Base-by-base conservation (phyloP, 768 basidiomycete species). In the Tremella fuciformis region DNA sequence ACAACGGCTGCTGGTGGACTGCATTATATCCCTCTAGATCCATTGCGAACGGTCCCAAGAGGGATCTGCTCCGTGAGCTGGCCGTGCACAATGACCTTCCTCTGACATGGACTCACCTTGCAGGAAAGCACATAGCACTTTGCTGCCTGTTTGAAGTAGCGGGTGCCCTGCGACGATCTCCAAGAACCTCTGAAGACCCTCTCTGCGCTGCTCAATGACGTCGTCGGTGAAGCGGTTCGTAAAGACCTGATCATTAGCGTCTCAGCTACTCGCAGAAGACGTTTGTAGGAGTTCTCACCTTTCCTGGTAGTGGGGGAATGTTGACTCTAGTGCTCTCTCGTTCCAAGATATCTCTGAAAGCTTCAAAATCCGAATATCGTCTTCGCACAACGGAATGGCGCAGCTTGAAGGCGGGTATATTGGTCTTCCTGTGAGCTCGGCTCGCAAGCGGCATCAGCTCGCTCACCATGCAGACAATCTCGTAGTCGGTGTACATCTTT, bases 401-500 rank as follows among this genome's bases (percentile, higher is more conserved):
- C 42, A 98, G 83, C 76, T 97, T 96, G 82, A 99, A 99, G 0
- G 94, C 94, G 34, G 93, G 96, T 68, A 98, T 99, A 78, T 98
- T 98, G 68, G 96, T 98, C 92, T 96, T 29, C n/a, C 34, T n/a
- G 21, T 41, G 46, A 47, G 24, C 2, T 47, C 13, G 13, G 51
- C 8, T 40, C 21, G n/a, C 15, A 16, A 7, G 1, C 37, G 42
- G 44, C 41, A 40, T 11, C 6, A 51, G 46, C 8, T 34, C 62
- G 71, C 82, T 62, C 58, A 89, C 93, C 85, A 92, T 92, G 83
- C 91, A 96, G 46, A 97, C 87, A 58, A 99, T 87, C 80, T 99
- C 96, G 73, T 98, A 98, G 81, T 98, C 94, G 41, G 96, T 99
- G 79, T 89, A 99, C 93, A 94, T 94, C 83, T 97, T 97, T 69